These are phyloP conservation scores for Cucurbita maxima DNA, from an alignment of 306 rosid species.

Conservation along the genomic window DNA sequence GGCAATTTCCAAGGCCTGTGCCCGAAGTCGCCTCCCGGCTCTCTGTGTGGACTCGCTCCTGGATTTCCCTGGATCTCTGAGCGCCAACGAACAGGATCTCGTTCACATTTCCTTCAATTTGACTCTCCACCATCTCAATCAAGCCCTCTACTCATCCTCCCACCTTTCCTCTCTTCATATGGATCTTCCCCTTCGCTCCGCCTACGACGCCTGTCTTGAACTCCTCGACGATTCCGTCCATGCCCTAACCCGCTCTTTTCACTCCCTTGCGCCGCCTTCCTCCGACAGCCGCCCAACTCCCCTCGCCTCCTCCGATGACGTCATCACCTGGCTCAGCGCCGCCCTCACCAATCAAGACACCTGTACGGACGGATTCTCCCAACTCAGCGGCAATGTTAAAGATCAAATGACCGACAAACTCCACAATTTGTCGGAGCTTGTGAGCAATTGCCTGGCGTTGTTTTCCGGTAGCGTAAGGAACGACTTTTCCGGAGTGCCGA, in stretches of 20 bases:
- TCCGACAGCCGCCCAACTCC: background rate
- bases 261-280: conserved; percentile 11
- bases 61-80: conserved; percentile 51
- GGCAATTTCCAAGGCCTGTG: conserved; percentile 61
- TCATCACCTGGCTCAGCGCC: conserved; percentile 83
- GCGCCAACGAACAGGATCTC: conserved; percentile 56
- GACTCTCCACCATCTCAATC: conserved; percentile 54
- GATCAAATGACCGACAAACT: conserved; percentile 30
- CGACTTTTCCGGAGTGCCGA: conserved; percentile 80
- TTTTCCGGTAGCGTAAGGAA: conserved; percentile 24
- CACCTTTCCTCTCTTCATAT: conserved; percentile 25
- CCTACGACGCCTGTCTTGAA: conserved; percentile 74
- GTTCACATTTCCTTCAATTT: conserved; percentile 89
- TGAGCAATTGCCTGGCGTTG: conserved; percentile 79
- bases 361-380: conserved; percentile 52
- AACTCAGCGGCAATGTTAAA: conserved; percentile 34
- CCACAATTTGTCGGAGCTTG: conserved; percentile 49
- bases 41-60: conserved; percentile 57
- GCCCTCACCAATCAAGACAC: conserved; percentile 92
- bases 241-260: conserved; percentile 40
- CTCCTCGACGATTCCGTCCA: conserved; percentile 76
- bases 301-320: conserved; percentile 25
- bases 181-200: conserved; percentile 47
- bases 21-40: conserved; percentile 39
- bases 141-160: conserved; percentile 49